Base-by-base conservation (phyloP, 305 asterid species). In the Fraxinus xanthoxyloides region DNA sequence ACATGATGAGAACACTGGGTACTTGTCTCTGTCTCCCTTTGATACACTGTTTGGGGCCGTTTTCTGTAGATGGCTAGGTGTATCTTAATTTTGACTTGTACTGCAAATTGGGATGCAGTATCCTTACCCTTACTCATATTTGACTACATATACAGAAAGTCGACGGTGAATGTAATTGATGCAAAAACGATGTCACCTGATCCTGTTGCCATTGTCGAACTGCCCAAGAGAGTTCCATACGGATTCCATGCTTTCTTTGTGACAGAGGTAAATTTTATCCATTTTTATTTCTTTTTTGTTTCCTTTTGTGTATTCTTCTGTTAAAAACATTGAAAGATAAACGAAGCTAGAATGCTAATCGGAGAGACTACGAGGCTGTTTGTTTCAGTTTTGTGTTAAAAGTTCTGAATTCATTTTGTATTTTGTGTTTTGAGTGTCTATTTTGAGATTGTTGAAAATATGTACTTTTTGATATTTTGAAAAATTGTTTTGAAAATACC, bases 161-260 rank as follows among this genome's bases (percentile, higher is more conserved):
- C 98, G 31, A 89, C 88, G 46, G 98, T 93, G 79, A 91, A 88
- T 46, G 97, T 94, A 2, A 88, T 94, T 46, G 98, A 96, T 89
- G 99, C 98, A 46, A 96, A 90, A 82, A 93, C 98, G 70, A 93
- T 96, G 98, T 96, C 97, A n/a, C 63, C 91, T 21, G 97, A 94
- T 85, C 98, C 97, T 21, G 97, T 94, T 76, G 98, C 99, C 13
- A 89, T 90, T 7, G 91, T 94, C 72, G 97, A 94, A 76, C 89
- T 96, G 43, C 98, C 98, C 32, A 88, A 80, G 69, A 84, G 99
- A 88, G 99, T 96, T 85, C 99, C 99, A 3, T 94, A 90, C 46
- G 98, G 99, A 32, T 96, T 96, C 88, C 98, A 96, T 85, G 99
- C 99, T 80, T 91, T 96, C 83, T 96, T 96, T 67, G 97, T 96